These are phyloP conservation scores for Mycena galericulata DNA, from an alignment of 768 basidiomycete genomes.

Conservation along the genomic window DNA sequence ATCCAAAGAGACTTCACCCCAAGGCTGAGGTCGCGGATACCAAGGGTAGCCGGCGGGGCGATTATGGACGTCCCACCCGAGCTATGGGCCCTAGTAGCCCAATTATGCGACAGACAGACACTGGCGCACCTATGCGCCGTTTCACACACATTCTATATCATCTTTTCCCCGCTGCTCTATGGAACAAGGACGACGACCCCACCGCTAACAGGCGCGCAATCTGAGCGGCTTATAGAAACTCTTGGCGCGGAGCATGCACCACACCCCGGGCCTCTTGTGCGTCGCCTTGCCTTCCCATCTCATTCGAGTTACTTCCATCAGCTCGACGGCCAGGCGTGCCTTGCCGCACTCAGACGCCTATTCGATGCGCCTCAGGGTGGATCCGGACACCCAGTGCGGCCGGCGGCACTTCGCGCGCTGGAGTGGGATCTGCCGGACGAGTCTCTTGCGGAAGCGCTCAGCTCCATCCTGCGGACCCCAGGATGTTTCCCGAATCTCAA, in stretches of 20 bases:
- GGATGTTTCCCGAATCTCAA: not conserved
- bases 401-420: not conserved
- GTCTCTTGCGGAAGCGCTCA: not conserved
- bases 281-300: no score
- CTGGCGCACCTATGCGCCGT: not conserved
- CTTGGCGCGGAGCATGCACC: not conserved
- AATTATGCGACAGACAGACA: not conserved
- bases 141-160: not conserved
- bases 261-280: not conserved
- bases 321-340: not conserved
- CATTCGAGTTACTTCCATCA: no score
- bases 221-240: not conserved
- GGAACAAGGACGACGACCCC: not conserved
- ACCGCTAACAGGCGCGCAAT: not conserved
- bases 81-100: not conserved
- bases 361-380: not conserved
- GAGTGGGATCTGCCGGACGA: not conserved
- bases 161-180: not conserved
- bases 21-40: no score
- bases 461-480: not conserved
- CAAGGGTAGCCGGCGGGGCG: not conserved
- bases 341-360: not conserved
- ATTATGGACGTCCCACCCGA: not conserved
- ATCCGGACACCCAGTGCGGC: not conserved
- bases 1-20: no score